These are phyloP conservation scores for Lepidium didymum DNA, from an alignment of 345 rosid species.

Conservation along the genomic window DNA sequence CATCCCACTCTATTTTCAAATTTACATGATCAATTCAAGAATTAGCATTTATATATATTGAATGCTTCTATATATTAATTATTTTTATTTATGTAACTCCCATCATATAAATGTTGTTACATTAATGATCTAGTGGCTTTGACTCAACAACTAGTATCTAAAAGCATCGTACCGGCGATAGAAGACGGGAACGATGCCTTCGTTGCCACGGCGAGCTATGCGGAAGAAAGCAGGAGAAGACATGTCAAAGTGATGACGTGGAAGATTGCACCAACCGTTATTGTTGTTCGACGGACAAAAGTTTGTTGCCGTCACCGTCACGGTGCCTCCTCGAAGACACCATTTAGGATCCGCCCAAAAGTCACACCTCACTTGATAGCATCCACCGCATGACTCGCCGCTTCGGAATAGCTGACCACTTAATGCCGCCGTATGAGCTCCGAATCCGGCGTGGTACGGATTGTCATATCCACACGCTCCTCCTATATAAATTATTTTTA, in stretches of 20 bases:
- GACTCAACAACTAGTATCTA: too few species aligned
- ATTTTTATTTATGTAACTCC: too few species aligned
- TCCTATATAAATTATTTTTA: slow-evolving; percentile 30
- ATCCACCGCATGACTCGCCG: slow-evolving; percentile 78
- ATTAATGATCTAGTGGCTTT: too few species aligned
- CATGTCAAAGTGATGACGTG: slow-evolving; percentile 80
- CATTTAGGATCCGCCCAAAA: slow-evolving; percentile 59
- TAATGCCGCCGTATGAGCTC: slow-evolving; percentile 63
- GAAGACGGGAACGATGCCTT: slow-evolving; percentile 68
- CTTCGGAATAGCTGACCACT: slow-evolving; percentile 53
- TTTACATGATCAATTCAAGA: not conserved
- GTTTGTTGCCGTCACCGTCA: slow-evolving; percentile 70
- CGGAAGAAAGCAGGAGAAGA: slow-evolving; percentile 65
- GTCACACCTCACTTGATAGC: slow-evolving; percentile 60
- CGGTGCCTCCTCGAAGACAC: slow-evolving; percentile 53
- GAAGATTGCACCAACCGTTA: slow-evolving; percentile 80
- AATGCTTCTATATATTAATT: too few species aligned
- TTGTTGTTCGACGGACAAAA: slow-evolving; percentile 76
- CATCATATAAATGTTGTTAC: too few species aligned
- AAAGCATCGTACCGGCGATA: slow-evolving; percentile 44
- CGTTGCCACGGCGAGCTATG: slow-evolving; percentile 61
- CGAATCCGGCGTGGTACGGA: slow-evolving; percentile 69
- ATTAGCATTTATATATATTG: not conserved
- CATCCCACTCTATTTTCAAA: slow-evolving; percentile 45
- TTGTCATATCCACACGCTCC: slow-evolving; percentile 90